Conservation (phyloP, 192 early-diverging fungal species). For the Gryganskiella cystojenkinii region DNA sequence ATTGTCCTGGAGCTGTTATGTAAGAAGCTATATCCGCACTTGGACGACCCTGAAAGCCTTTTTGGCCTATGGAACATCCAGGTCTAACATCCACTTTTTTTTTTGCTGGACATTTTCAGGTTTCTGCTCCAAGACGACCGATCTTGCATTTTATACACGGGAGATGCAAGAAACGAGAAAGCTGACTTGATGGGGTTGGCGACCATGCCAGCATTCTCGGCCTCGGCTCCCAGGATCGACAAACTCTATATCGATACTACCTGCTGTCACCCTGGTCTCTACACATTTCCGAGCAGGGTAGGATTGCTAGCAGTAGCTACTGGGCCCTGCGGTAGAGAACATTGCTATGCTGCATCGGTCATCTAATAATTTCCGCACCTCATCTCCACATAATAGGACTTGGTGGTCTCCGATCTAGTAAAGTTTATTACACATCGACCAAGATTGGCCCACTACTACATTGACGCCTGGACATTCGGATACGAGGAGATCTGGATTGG, state of each 20-base stretch:
- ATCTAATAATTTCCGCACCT: background rate
- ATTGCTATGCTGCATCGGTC: background rate
- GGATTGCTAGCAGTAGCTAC: background rate
- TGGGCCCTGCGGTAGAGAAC: no score
- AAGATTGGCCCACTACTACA: constrained; percentile 42
- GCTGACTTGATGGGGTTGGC: constrained; percentile 18
- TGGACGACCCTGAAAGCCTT: background rate
- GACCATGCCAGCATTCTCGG: constrained; percentile 21
- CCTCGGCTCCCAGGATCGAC: constrained; percentile 37
- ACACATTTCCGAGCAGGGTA: constrained; percentile 52
- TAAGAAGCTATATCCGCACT: constrained; percentile 1
- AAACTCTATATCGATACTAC: constrained; percentile 63
- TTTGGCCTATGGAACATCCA: background rate
- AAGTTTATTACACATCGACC: constrained; percentile 38
- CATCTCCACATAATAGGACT: constrained; percentile 11
- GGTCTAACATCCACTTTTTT: background rate
- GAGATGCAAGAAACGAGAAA: constrained; percentile 38
- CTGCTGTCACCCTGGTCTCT: constrained; percentile 50
- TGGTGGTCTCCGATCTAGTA: constrained; percentile 33
- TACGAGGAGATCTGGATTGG: constrained; percentile 61
- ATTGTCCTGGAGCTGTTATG: constrained; percentile 66
- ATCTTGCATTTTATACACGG: constrained; percentile 39
- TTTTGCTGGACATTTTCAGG: background rate
- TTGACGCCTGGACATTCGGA: constrained; percentile 59
- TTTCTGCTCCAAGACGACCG: constrained; percentile 45